Percentiles rank a stretch among this genome's conserved stretches.
phyloP scores from a whole-genome alignment of 176 grass and related monocot genomes.

The Sorghum bicolor region DNA sequence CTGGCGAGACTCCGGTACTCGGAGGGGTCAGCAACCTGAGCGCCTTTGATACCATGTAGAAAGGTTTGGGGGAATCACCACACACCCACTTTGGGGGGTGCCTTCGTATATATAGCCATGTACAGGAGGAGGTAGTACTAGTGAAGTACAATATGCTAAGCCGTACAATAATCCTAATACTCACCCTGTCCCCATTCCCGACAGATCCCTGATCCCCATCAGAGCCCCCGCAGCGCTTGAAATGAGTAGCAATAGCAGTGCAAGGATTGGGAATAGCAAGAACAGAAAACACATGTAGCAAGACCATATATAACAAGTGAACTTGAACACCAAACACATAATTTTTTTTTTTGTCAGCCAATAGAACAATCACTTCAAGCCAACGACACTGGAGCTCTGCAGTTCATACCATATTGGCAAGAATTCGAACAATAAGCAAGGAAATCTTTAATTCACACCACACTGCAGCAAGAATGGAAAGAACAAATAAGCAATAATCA shows the following conservation, averaged over 20 bases:
- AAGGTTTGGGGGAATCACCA: too few species aligned
- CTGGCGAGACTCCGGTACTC: too few species aligned
- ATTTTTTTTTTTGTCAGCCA: neutral
- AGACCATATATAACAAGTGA: neutral
- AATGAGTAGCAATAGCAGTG: neutral
- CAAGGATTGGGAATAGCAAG: neutral
- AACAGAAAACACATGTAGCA: neutral
- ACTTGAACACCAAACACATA: neutral
- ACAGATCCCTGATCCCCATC: neutral
- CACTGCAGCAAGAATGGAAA: neutral
- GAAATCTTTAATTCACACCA: neutral
- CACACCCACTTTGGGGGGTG: too few species aligned
- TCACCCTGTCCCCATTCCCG: neutral
- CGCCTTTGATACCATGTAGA: too few species aligned
- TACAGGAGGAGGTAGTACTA: too few species aligned
- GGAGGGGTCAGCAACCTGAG: too few species aligned
- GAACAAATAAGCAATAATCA: neutral
- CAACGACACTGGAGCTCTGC: neutral
- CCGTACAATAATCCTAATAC: too few species aligned
- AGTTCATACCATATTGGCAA: neutral
- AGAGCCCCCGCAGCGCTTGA: neutral
- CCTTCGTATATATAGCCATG: too few species aligned
- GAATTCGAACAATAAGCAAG: neutral
- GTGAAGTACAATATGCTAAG: too few species aligned
- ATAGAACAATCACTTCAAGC: neutral